phyloP scores from a whole-genome alignment of 2,329 filamentous ascomycete genomes.

The Septoria petroselini region DNA sequence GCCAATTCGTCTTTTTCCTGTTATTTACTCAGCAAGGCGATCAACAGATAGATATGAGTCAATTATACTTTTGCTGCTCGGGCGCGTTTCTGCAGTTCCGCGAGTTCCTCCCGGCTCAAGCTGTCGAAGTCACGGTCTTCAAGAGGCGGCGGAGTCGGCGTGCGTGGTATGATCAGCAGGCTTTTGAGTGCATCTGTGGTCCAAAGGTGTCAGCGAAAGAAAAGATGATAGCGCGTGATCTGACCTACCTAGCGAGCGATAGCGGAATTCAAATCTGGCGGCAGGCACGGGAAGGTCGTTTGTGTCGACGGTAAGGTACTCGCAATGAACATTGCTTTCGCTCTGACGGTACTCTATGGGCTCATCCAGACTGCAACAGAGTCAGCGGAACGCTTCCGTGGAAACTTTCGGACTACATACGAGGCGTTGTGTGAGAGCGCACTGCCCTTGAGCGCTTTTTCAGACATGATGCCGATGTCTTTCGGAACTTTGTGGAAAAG shows the following conservation, averaged over 20 bases:
- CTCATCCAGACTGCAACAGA: background rate
- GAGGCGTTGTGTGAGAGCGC: constrained; percentile 17
- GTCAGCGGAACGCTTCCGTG: background rate
- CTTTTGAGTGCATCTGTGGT: constrained; percentile 22
- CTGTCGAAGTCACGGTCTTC: constrained; percentile 14
- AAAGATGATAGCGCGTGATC: background rate
- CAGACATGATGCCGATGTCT: constrained; percentile 10
- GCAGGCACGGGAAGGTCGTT: background rate
- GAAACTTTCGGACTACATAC: background rate
- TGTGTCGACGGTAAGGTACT: background rate
- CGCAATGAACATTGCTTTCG: background rate
- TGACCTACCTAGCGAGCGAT: constrained; percentile 24
- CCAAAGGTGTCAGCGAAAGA: background rate
- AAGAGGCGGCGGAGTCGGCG: constrained; percentile 22
- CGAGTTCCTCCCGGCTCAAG: constrained; percentile 1
- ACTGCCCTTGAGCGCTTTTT: constrained; percentile 24
- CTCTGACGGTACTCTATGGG: background rate
- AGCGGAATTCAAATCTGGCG: constrained; percentile 24
- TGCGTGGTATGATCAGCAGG: constrained; percentile 28
- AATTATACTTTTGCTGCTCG: background rate
- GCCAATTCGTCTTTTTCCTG: background rate
- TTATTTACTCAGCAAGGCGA: background rate
- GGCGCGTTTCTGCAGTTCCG: constrained; percentile 2
- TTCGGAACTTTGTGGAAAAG: background rate
- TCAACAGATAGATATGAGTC: too few species aligned